Base-by-base conservation (phyloP, 78 protist genomes). In the Thecamonas trahens region DNA sequence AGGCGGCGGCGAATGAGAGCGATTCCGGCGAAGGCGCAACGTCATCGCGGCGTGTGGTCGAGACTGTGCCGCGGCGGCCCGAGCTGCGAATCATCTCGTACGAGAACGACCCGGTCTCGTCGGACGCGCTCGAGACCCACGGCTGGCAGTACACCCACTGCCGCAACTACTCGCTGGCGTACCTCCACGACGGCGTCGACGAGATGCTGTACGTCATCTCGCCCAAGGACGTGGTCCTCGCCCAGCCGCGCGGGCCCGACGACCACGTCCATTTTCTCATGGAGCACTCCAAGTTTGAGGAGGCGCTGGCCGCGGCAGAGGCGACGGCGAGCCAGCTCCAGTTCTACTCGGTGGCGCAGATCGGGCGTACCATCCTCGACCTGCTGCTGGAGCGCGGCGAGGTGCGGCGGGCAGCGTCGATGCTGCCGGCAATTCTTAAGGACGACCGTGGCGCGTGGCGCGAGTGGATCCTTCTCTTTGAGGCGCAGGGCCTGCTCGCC, bases 191-290 rank as follows among this genome's bases (percentile, higher is more conserved):
- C 6, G 31, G 20, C 20, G 66, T 44, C 14, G 94, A 86, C 31
- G 26, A 59, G 20, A 37, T 83, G n/a, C 89, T 78, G 61, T 91
- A 84, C 59, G 57, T 91, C 1, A 79, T 91, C n/a, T 69, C 86
- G 52, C 94, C 89, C 44, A 72, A 54, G 67, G 93, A 91, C 62
- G 81, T 91, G 3, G 86, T 89, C 38, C 71, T 84, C 6, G 92
- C 92, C 1, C 55, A 68, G 31, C 91, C 83, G 37, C 64, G 94
- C 24, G 90, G 83, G 65, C 13, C 77, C 1, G 92, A 88, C 60
- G 96, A 91, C 52, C 94, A 79, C 71, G 31, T 91, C 26, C 32
- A 66, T 4, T 91, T 93, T 93, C 62, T 89, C 55, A 55, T 85
- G 76, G 82, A 83, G 24, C 73, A 70, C n/a, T 34, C 20, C n/a